These are phyloP conservation scores for Wallacemonas sp. DNA, from an alignment of 208 protist genomes.

Conservation along the genomic window DNA sequence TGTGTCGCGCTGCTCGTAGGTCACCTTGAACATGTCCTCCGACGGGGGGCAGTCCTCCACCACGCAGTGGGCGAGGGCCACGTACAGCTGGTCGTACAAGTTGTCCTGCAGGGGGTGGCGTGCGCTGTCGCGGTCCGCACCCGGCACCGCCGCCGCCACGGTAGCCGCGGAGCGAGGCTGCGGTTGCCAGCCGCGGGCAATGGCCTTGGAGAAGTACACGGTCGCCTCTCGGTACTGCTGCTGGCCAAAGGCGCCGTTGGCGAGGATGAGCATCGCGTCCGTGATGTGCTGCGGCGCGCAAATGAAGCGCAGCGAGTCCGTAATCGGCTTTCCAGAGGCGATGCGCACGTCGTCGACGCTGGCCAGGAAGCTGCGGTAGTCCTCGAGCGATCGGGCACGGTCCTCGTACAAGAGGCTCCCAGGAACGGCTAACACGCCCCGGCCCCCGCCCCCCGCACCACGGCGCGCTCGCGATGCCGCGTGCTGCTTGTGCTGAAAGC, in stretches of 20 bases:
- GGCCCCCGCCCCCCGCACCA: constrained; percentile 56
- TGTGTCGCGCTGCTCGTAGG: constrained; percentile 72
- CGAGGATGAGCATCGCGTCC: constrained; percentile 79
- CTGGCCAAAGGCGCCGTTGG: constrained; percentile 71
- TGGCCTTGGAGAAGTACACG: constrained; percentile 68
- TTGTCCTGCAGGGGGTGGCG: constrained; percentile 27
- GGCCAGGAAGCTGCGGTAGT: constrained; percentile 44
- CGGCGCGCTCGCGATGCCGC: constrained; percentile 18
- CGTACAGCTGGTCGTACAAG: constrained; percentile 72
- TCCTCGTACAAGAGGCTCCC: constrained; percentile 29
- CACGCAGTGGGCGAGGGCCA: constrained; percentile 69
- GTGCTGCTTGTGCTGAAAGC: constrained; percentile 20
- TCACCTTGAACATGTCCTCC: constrained; percentile 82
- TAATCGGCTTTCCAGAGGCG: constrained; percentile 3
- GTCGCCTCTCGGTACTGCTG: constrained; percentile 55
- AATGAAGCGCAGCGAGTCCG: constrained; percentile 21
- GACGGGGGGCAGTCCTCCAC: constrained; percentile 44
- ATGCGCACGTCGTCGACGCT: constrained; percentile 20
- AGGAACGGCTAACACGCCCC: constrained; percentile 63
- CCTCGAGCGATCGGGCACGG: constrained; percentile 25
- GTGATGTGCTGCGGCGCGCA: constrained; percentile 56
- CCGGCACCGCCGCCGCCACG: background rate
- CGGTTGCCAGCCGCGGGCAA: constrained; percentile 76
- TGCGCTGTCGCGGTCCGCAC: background rate
- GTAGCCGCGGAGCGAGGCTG: constrained; percentile 2